Percentiles rank a stretch among this genome's conserved stretches.
Conservation (phyloP, 2,329 filamentous ascomycete species). For the Fusarium fracticaudum region DNA sequence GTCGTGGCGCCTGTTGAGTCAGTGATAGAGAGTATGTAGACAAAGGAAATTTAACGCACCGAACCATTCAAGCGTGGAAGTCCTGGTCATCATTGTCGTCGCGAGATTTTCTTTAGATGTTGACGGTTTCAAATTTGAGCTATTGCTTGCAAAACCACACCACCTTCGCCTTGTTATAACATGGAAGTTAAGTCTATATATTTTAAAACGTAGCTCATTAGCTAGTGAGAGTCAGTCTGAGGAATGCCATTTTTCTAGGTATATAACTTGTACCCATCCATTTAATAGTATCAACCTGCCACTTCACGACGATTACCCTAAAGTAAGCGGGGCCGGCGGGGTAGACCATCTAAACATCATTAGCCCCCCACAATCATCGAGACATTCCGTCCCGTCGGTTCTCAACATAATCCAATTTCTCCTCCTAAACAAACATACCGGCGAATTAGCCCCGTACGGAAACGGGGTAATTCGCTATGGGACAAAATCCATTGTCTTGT, state of each 20-base stretch:
- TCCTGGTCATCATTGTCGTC: too few relatives aligned
- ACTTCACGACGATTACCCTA: not conserved
- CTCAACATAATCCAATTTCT: too few relatives aligned
- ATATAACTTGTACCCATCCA: rapidly evolving
- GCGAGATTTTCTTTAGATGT: too few relatives aligned
- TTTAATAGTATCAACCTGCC: not conserved
- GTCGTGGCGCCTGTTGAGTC: not conserved
- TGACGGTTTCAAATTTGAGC: too few relatives aligned
- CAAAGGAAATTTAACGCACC: rapidly evolving
- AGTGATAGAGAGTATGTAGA: rapidly evolving
- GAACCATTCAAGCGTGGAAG: not conserved
- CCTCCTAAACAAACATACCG: rapidly evolving
- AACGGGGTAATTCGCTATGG: not conserved
- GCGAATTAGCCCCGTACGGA: not conserved
- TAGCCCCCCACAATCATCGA: rapidly evolving
- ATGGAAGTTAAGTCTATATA: too few relatives aligned
- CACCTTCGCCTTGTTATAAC: too few relatives aligned
- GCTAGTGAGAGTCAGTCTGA: rapidly evolving
- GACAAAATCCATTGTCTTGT: not conserved
- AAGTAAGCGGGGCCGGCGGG: not conserved
- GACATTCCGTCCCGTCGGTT: not conserved
- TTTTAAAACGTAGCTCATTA: too few relatives aligned
- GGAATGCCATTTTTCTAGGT: rapidly evolving
- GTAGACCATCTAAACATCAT: not conserved
- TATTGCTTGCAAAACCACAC: too few relatives aligned